phyloP scores from a whole-genome alignment of 1,284 basidiomycete species.

The Albatrellus sp. region DNA sequence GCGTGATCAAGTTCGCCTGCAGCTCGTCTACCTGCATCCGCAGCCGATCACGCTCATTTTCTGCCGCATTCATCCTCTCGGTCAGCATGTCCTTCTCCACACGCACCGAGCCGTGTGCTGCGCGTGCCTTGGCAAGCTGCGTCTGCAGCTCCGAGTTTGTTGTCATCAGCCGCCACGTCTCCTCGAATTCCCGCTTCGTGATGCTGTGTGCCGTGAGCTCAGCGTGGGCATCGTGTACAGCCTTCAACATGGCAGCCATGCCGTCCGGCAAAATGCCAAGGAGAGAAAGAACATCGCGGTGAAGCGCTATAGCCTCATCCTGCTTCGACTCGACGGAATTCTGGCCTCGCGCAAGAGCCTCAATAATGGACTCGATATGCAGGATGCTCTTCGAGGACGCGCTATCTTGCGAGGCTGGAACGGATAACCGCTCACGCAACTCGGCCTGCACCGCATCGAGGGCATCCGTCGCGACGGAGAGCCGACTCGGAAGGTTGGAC shows the following conservation, averaged over 20 bases:
- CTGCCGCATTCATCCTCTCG: conserved; percentile 46
- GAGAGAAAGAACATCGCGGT: conserved; percentile 39
- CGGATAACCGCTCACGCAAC: conserved; percentile 15
- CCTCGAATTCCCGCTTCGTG: conserved; percentile 51
- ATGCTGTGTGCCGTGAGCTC: conserved; percentile 48
- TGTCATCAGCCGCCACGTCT: conserved; percentile 39
- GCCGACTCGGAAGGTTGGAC: conserved; percentile 28
- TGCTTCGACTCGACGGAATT: conserved; percentile 30
- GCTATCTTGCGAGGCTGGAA: conserved; percentile 14
- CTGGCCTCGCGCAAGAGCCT: conserved; percentile 30
- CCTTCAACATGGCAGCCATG: conserved; percentile 39
- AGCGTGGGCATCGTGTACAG: conserved; percentile 45
- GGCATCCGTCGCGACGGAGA: conserved; percentile 28
- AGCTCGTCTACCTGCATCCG: conserved; percentile 41
- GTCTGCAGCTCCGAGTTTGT: conserved; percentile 55
- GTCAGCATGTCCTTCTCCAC: conserved; percentile 65
- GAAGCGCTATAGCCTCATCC: conserved; percentile 34
- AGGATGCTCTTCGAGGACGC: conserved; percentile 17
- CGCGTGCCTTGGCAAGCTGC: conserved; percentile 61
- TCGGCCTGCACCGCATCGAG: conserved; percentile 25
- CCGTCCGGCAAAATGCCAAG: conserved; percentile 39
- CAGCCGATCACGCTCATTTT: conserved; percentile 51
- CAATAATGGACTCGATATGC: conserved; percentile 33
- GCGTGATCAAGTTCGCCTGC: conserved; percentile 30
- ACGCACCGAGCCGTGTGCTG: conserved; percentile 63